Conservation (phyloP, 352 stramenopile species). For the Globisporangium acanthophoron region DNA sequence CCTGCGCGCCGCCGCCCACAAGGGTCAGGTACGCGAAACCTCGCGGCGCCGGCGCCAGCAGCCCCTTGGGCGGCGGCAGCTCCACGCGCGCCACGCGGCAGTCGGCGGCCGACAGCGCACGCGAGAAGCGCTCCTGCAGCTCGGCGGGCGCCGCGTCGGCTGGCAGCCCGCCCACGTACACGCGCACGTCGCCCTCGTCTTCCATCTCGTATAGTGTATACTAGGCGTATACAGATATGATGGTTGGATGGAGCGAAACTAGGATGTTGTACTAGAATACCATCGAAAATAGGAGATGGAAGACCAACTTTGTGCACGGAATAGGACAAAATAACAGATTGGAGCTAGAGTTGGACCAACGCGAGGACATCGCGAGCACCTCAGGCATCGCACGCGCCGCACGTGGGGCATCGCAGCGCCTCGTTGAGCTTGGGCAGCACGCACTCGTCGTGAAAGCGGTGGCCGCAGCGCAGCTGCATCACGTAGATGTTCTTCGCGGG, state of each 20-base stretch:
- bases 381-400: slow-evolving; percentile 13
- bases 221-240: too few species aligned
- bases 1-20: slow-evolving; percentile 18
- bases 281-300: too few species aligned
- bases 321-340: too few species aligned
- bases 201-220: background rate
- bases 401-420: slow-evolving; percentile 44
- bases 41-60: slow-evolving; percentile 14
- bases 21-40: slow-evolving; percentile 68
- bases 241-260: background rate
- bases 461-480: slow-evolving; percentile 43
- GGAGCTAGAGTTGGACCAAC: too few species aligned
- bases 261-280: too few species aligned
- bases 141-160: slow-evolving; percentile 36
- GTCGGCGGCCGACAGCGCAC: slow-evolving; percentile 24
- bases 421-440: slow-evolving; percentile 56
- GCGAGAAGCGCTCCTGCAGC: slow-evolving; percentile 60
- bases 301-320: too few species aligned
- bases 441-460: slow-evolving; percentile 71
- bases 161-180: slow-evolving; percentile 63
- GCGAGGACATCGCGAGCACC: too few species aligned
- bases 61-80: slow-evolving; percentile 24
- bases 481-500: slow-evolving; percentile 23
- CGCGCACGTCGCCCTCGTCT: slow-evolving; percentile 21
- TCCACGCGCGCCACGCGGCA: slow-evolving; percentile 38